Evolutionary conservation across 208 protist genomes (phyloP).

Genomic region (Lotmaria passim): DNA sequence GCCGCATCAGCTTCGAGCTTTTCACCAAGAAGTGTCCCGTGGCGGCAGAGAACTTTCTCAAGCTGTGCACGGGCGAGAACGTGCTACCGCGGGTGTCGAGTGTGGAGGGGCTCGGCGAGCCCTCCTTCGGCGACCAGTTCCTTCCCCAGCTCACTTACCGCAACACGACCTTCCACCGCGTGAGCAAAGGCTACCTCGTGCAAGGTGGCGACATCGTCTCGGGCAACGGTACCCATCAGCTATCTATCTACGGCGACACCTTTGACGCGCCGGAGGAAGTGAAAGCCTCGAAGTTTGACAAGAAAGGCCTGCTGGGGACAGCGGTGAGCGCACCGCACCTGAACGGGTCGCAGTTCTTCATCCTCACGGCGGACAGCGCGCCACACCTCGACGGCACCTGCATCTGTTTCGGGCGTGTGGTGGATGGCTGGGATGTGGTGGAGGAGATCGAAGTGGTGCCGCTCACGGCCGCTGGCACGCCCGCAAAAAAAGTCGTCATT

Average conservation of each 20-base stretch:
- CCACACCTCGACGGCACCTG: conserved; percentile 93
- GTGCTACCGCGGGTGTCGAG: conserved; percentile 65
- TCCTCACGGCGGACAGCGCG: conserved; percentile 73
- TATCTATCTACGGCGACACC: conserved; percentile 97
- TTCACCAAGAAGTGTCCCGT: conserved; percentile 78
- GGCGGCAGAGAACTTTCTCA: conserved; percentile 86
- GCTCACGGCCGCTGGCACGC: conserved; percentile 45
- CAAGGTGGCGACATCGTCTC: conserved; percentile 91
- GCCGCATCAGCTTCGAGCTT: conserved; percentile 81
- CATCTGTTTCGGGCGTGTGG: conserved; percentile 95
- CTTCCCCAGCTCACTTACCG: conserved; percentile 92
- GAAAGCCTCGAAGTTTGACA: conserved; percentile 83
- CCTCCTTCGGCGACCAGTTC: conserved; percentile 79
- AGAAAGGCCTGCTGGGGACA: conserved; percentile 95
- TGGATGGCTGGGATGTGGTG: conserved; percentile 83
- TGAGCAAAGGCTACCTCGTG: conserved; percentile 91
- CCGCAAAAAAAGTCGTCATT: conserved; percentile 48
- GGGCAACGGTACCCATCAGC: conserved; percentile 92
- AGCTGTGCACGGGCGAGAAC: conserved; percentile 89
- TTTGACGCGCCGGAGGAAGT: conserved; percentile 96
- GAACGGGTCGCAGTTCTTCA: conserved; percentile 96
- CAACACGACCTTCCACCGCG: conserved; percentile 91
- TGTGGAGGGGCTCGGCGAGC: conserved; percentile 61
- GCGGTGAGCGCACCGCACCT: conserved; percentile 97
- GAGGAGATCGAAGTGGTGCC: conserved; percentile 75